phyloP scores from a whole-genome alignment of 805 yeast species.

The Candida ovalis region DNA sequence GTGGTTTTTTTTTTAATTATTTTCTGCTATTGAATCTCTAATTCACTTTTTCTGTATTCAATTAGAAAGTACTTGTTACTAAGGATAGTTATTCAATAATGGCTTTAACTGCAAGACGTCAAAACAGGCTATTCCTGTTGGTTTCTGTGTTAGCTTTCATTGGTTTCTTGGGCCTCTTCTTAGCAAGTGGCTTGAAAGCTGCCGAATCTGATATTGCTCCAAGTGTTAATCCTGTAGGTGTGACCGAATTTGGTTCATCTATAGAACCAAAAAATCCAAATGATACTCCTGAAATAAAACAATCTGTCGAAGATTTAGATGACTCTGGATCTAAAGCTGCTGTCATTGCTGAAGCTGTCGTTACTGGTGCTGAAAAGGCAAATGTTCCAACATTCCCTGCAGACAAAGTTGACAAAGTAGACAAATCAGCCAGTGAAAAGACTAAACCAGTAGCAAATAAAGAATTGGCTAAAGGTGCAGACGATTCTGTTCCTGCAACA shows the following conservation, averaged over 20 bases:
- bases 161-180: constrained; percentile 46
- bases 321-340: constrained; percentile 1
- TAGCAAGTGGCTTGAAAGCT: constrained; percentile 17
- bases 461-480: constrained; percentile 6
- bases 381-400: background rate
- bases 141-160: constrained; percentile 43
- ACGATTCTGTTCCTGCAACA: constrained; percentile 3
- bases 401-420: constrained; percentile 6
- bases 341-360: constrained; percentile 8
- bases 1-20: too few relatives aligned
- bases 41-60: too few relatives aligned
- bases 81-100: background rate
- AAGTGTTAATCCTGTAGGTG: background rate
- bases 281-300: constrained; percentile 2
- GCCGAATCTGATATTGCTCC: constrained; percentile 5
- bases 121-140: constrained; percentile 49
- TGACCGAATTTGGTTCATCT: background rate
- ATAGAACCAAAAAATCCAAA: background rate
- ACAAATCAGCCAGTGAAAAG: constrained; percentile 6
- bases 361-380: constrained; percentile 22
- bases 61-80: background rate
- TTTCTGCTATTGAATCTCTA: too few relatives aligned
- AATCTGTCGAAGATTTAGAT: constrained; percentile 6
- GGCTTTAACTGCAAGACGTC: constrained; percentile 36
- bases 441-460: constrained; percentile 21